These are phyloP conservation scores for Pythium grandisporangium DNA, from an alignment of 352 stramenopile genomes.

Conservation along the genomic window DNA sequence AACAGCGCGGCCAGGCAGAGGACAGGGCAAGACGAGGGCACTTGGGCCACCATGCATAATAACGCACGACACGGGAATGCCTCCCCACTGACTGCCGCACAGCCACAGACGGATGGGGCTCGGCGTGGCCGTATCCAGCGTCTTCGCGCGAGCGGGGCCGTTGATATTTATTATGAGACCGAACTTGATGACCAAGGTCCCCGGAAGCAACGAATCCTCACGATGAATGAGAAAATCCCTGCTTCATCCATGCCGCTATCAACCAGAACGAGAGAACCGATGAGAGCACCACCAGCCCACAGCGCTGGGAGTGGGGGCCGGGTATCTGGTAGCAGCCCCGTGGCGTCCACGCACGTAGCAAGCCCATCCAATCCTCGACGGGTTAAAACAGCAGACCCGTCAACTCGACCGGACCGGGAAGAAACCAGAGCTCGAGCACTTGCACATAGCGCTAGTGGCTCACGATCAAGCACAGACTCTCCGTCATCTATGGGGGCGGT, in stretches of 20 bases:
- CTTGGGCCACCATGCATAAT: too few relatives aligned
- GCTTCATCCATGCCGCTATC: background rate
- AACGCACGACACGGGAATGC: too few relatives aligned
- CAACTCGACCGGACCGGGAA: too few relatives aligned
- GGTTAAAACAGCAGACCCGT: conserved; percentile 13
- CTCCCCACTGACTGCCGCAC: too few relatives aligned
- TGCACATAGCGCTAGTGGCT: conserved; percentile 6
- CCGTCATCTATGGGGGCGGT: conserved; percentile 41
- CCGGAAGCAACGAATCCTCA: conserved; percentile 22
- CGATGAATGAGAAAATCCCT: background rate
- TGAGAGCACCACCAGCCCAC: too few relatives aligned
- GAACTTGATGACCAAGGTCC: conserved; percentile 37
- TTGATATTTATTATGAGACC: conserved; percentile 48
- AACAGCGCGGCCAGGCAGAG: too few relatives aligned
- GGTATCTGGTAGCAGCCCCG: too few relatives aligned
- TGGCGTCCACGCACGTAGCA: too few relatives aligned
- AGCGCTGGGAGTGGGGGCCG: too few relatives aligned
- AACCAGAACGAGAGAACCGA: background rate
- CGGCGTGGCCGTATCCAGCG: conserved; percentile 29
- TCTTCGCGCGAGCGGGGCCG: conserved; percentile 27
- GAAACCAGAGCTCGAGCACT: conserved; percentile 1
- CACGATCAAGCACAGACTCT: conserved; percentile 12
- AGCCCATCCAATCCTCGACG: conserved; percentile 3
- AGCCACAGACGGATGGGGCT: background rate
- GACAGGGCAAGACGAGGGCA: too few relatives aligned